Evolutionary conservation across 2,329 filamentous ascomycete species (phyloP), one percentile per base, ranked within the genome.

Genomic region (Fusarium verrucosum): DNA sequence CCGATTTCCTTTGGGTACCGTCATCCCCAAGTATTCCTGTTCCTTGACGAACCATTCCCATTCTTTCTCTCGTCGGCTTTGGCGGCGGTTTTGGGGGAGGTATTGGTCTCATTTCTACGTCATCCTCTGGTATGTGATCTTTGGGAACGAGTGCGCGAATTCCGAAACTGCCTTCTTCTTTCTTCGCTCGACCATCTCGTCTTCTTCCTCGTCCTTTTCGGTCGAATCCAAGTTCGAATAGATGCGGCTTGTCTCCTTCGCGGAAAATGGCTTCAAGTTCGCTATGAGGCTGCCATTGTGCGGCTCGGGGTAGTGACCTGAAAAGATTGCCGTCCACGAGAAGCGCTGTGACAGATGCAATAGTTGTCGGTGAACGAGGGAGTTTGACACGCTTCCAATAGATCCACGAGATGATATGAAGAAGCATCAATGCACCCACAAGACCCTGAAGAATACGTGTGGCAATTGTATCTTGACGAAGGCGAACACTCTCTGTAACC

Each of bases 241-340:
- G 46, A 16, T 59, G 56, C 1, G 55, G 42, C n/a, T 23, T 35
- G 28, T 58, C 50, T 26, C 61, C 55, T 11, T 69, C 65, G 1
- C 43, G 45, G 17, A 70, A 66, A 3, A 56, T 54, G 3, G 54
- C 26, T 35, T 68, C 50, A 10, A 72, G 50, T 14, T 72, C 68
- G 14, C 44, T 43, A 11, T 52, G 47, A 19, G 65, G 57, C 22
- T 72, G 68, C 70, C 70, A 72, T 50, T 72, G 70, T 10, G 68
- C 70, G 3, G 53, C 69, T 7, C 62, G 66, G 1, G 70, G 70
- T 7, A 72, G 23, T n/a, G 65, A 52, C 30, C 38, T 62, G 32
- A 77, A 67, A 5, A 79, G 54, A 55, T 79, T 78, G 2, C 77
- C 77, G 23, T 78, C 77, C 1, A 72, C 76, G 4, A 79, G 69